Evolutionary conservation across 2,329 filamentous ascomycete species (phyloP), one percentile per base, ranked within the genome.

Genomic region (Penicillium decumbens): DNA sequence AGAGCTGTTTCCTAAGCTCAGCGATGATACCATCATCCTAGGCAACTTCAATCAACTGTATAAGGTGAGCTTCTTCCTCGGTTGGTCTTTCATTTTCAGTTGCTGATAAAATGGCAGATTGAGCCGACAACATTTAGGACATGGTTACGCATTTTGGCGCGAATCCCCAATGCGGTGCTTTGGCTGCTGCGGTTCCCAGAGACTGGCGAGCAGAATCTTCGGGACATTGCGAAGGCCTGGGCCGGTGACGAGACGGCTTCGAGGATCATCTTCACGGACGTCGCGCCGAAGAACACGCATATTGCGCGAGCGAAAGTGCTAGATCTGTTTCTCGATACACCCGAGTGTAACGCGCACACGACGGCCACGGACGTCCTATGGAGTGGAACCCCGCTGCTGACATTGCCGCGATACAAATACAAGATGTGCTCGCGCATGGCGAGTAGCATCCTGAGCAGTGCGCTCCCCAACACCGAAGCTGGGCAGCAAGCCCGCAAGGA

Each of bases 371-470:
- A 98, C 64, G 87, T 97, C 1, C 77, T 98, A 6, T 98, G 93
- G 93, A 95, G 88, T 45, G 95, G 91, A 60, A 97, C 93, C 0
- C 93, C 93, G 4, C 75, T 98, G 20, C 77, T 98, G 25, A 98
- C 93, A 0, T 77, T 93, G 27, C 91, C 93, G 9, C 82, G 93
- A 30, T 96, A 97, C 69, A 82, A 87, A 43, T 96, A 96, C 73
- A 98, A 98, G 72, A 98, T 98, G 93, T 98, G 93, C 71, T 95
- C 89, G 38, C 87, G 93, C 46, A 98, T 98, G 87, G 93, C 92
- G 6, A 91, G 93, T 6, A 95, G 89, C 9, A 97, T 98, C 49
- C 78, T 98, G 27, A 88, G 84, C 56, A 93, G 93, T 13, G 93
- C 93, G 0, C 74, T 98, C 3, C 93, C 93, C 0, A 85, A 83